Conservation (phyloP, 108 stramenopile species). For the Nannochloropsis salina region DNA sequence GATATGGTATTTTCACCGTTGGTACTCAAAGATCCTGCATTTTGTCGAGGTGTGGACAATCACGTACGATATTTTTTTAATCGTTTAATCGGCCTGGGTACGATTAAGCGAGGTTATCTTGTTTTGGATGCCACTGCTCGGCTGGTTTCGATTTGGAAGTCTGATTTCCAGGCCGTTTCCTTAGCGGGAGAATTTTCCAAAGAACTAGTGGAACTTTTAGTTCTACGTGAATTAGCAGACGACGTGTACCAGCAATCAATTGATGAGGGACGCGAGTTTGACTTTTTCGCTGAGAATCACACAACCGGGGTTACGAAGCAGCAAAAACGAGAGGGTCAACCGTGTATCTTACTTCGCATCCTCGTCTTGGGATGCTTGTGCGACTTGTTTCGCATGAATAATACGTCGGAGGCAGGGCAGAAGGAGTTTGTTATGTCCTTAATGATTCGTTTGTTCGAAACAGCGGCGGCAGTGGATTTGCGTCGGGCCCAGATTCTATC, state of each 20-base stretch:
- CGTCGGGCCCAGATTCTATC: not conserved
- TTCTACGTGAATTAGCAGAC: not conserved
- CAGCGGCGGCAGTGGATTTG: not conserved
- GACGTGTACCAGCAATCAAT: constrained; percentile 16
- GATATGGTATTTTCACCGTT: not conserved
- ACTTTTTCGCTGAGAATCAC: not conserved
- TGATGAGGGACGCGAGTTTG: not conserved
- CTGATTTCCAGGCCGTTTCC: not conserved
- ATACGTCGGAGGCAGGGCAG: not conserved
- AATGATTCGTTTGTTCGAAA: constrained; percentile 7
- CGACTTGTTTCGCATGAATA: not conserved
- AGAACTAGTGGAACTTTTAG: not conserved
- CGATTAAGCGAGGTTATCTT: not conserved
- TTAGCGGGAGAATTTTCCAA: not conserved
- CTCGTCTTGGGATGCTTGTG: not conserved
- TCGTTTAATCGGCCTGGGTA: not conserved
- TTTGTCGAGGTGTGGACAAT: constrained; percentile 10
- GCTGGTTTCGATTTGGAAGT: not conserved
- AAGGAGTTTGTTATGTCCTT: not conserved
- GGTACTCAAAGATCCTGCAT: not conserved
- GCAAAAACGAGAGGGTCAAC: not conserved
- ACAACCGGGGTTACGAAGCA: not conserved
- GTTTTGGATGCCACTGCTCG: not conserved
- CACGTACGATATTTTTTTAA: not conserved
- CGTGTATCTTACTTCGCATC: not conserved